Conservation (phyloP, 2,329 filamentous ascomycete species). For the Zasmidium cellare region DNA sequence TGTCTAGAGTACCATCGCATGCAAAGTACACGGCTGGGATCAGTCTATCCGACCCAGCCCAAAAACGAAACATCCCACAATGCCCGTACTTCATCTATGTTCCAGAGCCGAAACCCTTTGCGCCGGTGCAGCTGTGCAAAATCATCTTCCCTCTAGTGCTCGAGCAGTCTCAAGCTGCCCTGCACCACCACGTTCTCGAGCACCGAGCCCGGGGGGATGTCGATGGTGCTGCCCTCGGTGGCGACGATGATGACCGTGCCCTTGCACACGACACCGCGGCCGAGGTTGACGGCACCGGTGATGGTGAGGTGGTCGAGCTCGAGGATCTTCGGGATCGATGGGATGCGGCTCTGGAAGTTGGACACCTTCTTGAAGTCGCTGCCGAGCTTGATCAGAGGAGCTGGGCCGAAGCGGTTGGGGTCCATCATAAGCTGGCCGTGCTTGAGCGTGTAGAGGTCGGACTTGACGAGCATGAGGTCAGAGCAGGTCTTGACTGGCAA, state of each 20-base stretch:
- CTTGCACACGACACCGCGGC: slow-evolving; percentile 93
- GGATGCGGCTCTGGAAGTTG: slow-evolving; percentile 86
- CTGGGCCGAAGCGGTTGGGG: slow-evolving; percentile 91
- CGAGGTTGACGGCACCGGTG: slow-evolving; percentile 94
- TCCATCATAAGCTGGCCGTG: slow-evolving; percentile 98
- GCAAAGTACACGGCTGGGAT: neutral
- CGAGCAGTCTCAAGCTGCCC: slow-evolving; percentile 78
- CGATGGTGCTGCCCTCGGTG: slow-evolving; percentile 95
- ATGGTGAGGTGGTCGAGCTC: slow-evolving; percentile 96
- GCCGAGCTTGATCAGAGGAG: slow-evolving; percentile 97
- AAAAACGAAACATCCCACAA: neutral
- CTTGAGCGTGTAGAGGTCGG: slow-evolving; percentile 96
- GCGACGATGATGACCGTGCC: slow-evolving; percentile 99
- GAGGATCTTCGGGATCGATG: slow-evolving; percentile 85
- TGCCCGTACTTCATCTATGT: neutral
- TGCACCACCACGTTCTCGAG: slow-evolving; percentile 99
- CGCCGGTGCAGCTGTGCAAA: slow-evolving; percentile 8
- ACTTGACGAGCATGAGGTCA: slow-evolving; percentile 99
- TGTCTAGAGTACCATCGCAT: neutral
- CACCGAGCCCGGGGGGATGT: slow-evolving; percentile 93
- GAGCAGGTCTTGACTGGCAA: slow-evolving; percentile 99
- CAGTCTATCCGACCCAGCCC: neutral
- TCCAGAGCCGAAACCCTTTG: slow-evolving; percentile 1
- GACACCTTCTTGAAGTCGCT: slow-evolving; percentile 99
- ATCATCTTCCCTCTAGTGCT: slow-evolving; percentile 53